Conservation (phyloP, 2,329 filamentous ascomycete genomes). For the Hypoxylon sp. region DNA sequence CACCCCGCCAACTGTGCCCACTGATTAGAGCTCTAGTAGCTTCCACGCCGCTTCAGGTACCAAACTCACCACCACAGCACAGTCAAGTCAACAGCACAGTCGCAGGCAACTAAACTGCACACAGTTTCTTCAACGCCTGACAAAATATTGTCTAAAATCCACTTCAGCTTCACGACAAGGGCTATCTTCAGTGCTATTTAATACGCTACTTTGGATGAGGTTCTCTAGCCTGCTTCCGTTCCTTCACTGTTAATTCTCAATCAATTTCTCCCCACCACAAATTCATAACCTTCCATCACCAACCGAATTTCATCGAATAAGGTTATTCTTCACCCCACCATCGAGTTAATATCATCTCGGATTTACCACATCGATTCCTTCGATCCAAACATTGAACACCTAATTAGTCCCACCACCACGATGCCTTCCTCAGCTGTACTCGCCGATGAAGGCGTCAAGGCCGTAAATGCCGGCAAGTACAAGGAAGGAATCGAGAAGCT, state of each 20-base stretch:
- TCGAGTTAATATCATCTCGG: neutral
- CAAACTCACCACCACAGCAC: neutral
- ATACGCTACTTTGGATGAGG: neutral
- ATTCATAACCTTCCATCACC: constrained; percentile 9
- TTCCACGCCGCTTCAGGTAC: constrained; percentile 26
- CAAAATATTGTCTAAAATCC: no score
- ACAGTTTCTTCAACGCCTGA: no score
- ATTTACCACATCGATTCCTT: neutral
- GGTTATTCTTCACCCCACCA: neutral
- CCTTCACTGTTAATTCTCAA: neutral
- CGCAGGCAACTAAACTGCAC: neutral
- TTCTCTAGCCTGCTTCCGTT: neutral
- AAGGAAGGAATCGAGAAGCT: constrained; percentile 77
- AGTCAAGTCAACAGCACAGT: neutral
- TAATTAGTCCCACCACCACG: constrained; percentile 7
- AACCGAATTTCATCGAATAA: neutral
- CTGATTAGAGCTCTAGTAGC: constrained; percentile 35
- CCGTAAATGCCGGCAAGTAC: constrained; percentile 75
- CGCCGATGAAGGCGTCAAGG: constrained; percentile 74
- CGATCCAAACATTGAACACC: neutral
- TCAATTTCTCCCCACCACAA: neutral
- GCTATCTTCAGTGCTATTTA: neutral
- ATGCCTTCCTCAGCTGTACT: constrained; percentile 67
- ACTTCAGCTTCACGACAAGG: neutral
- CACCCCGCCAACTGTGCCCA: constrained; percentile 35